phyloP scores from a whole-genome alignment of 1,139 yeast genomes.

The Torulaspora globosa region DNA sequence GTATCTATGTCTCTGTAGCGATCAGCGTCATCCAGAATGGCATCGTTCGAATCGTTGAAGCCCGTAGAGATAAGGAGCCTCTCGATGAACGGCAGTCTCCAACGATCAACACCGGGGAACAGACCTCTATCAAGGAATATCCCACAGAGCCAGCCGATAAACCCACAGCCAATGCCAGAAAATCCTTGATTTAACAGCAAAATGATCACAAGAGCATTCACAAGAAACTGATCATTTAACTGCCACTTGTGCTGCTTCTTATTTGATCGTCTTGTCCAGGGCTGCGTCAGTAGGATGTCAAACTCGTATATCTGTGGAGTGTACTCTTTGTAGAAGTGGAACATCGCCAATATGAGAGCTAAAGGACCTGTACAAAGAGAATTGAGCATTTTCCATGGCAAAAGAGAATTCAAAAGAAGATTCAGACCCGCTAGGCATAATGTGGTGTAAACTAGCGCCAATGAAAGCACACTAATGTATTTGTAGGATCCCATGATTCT shows the following conservation, averaged over 20 bases:
- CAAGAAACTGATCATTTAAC: slow-evolving; percentile 33
- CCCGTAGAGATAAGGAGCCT: slow-evolving; percentile 6
- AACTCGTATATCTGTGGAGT: slow-evolving; percentile 35
- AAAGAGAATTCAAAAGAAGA: slow-evolving; percentile 17
- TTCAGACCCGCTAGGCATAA: slow-evolving; percentile 17
- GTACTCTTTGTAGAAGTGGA: slow-evolving; percentile 35
- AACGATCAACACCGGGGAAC: slow-evolving; percentile 29
- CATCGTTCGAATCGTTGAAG: slow-evolving; percentile 4
- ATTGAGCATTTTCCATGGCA: slow-evolving; percentile 28
- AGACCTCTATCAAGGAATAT: slow-evolving; percentile 32
- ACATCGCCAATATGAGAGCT: slow-evolving; percentile 28
- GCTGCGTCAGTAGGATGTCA: slow-evolving; percentile 26
- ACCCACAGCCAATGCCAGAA: slow-evolving; percentile 29
- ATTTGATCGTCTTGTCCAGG: slow-evolving; percentile 19
- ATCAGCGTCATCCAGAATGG: slow-evolving; percentile 4
- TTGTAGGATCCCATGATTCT: slow-evolving; percentile 34
- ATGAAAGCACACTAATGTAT: slow-evolving; percentile 29
- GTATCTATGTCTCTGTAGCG: slow-evolving; percentile 9
- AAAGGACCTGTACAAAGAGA: slow-evolving; percentile 31
- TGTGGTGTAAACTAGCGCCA: slow-evolving; percentile 29
- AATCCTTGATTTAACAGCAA: slow-evolving; percentile 33
- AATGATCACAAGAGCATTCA: slow-evolving; percentile 25
- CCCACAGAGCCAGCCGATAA: slow-evolving; percentile 34
- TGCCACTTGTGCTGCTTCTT: slow-evolving; percentile 23
- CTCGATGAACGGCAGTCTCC: slow-evolving; percentile 24